Conservation (phyloP, 2,329 filamentous ascomycete species). For the Trichoderma sp. region DNA sequence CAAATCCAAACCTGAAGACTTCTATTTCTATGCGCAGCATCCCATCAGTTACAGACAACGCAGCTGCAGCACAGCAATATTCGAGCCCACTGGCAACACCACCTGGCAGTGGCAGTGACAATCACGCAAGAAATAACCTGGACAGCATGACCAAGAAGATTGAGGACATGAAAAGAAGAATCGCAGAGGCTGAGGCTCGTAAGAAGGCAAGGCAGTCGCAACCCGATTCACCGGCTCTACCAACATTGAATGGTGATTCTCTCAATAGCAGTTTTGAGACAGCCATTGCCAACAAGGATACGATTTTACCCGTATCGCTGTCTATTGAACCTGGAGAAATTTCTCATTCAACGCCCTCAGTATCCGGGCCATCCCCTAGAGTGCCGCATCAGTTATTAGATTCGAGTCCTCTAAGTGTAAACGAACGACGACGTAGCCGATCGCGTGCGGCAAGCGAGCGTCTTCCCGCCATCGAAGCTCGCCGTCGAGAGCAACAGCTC, state of each 20-base stretch:
- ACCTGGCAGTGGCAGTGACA: conserved; percentile 37
- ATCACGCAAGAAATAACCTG: conserved; percentile 44
- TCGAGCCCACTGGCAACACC: conserved; percentile 46
- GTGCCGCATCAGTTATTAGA: conserved; percentile 24
- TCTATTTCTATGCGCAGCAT: conserved; percentile 46
- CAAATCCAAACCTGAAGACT: conserved; percentile 37
- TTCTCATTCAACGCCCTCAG: conserved; percentile 16
- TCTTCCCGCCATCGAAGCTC: conserved; percentile 40
- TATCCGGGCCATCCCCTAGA: conserved; percentile 15
- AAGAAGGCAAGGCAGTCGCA: conserved; percentile 45
- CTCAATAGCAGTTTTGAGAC: conserved; percentile 31
- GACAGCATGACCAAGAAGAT: conserved; percentile 59
- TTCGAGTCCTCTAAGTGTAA: conserved; percentile 19
- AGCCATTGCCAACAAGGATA: neutral
- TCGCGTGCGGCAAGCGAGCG: conserved; percentile 40
- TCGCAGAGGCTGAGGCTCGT: conserved; percentile 60
- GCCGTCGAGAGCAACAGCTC: conserved; percentile 43
- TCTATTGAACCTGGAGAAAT: neutral
- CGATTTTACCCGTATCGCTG: neutral
- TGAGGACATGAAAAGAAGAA: conserved; percentile 59
- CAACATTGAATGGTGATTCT: conserved; percentile 30
- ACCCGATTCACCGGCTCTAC: conserved; percentile 35
- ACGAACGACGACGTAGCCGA: conserved; percentile 30
- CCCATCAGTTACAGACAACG: conserved; percentile 45
- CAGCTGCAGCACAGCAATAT: conserved; percentile 40